phyloP scores from a whole-genome alignment of 2,329 filamentous ascomycete genomes.

The Conoideocrella luteorostrata region DNA sequence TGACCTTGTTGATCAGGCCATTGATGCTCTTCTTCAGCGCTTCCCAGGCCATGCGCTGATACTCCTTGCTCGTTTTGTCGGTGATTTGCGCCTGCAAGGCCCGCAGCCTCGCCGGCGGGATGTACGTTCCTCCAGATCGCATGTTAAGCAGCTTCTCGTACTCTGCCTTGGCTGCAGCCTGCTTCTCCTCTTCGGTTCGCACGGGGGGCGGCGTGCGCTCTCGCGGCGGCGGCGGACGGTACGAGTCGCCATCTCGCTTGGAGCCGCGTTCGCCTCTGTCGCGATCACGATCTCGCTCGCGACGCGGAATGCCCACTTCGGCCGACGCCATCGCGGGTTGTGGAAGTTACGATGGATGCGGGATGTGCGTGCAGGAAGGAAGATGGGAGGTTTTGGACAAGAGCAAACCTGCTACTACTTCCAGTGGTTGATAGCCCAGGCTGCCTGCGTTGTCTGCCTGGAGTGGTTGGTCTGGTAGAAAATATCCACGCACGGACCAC shows the following conservation, averaged over 20 bases:
- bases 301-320: slow-evolving; percentile 34
- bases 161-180: slow-evolving; percentile 82
- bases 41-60: slow-evolving; percentile 98
- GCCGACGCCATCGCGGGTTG: slow-evolving; percentile 36
- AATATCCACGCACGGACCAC: no score
- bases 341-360: background rate
- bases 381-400: background rate
- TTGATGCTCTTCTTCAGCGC: slow-evolving; percentile 98
- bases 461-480: no score
- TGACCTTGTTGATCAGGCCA: slow-evolving; percentile 98
- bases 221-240: slow-evolving; percentile 36
- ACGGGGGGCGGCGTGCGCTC: slow-evolving; percentile 29
- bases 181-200: slow-evolving; percentile 73
- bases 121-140: slow-evolving; percentile 93
- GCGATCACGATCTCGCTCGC: slow-evolving; percentile 28
- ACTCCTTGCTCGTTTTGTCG: slow-evolving; percentile 92
- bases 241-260: slow-evolving; percentile 43
- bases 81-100: slow-evolving; percentile 95
- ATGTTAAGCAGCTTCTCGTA: slow-evolving; percentile 88
- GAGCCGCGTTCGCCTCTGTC: slow-evolving; percentile 14
- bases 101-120: slow-evolving; percentile 82
- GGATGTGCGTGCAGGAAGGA: background rate
- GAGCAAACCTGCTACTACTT: no score
- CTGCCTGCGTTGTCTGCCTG: no score
- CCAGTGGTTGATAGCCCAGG: no score